phyloP scores from a whole-genome alignment of 768 basidiomycete genomes.

The Leccinum obscurum region DNA sequence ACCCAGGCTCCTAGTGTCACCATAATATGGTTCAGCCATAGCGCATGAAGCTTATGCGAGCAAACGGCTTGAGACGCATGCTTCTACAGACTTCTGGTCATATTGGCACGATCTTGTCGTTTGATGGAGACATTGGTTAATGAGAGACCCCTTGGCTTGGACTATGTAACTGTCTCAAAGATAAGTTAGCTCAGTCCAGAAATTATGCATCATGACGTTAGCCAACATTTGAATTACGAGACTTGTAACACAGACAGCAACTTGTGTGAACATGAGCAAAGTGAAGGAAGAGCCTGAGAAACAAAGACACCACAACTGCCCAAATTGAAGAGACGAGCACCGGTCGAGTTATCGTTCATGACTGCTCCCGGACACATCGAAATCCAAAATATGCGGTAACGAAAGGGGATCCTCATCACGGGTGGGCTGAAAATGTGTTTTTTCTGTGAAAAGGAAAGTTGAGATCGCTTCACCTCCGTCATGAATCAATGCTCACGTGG shows the following conservation, averaged over 20 bases:
- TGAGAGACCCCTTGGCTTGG: too few species aligned
- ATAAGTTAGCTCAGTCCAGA: neutral
- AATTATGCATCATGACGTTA: neutral
- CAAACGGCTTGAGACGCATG: too few species aligned
- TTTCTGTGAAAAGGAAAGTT: neutral
- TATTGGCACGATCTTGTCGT: too few species aligned
- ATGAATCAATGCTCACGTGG: neutral
- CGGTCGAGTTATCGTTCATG: too few species aligned
- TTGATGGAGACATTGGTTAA: too few species aligned
- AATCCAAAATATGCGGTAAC: too few species aligned
- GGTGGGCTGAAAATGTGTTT: neutral
- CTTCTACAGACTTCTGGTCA: too few species aligned
- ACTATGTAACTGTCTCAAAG: neutral
- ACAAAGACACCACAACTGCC: neutral
- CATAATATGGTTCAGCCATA: too few species aligned
- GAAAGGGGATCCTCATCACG: neutral
- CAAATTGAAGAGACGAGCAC: too few species aligned
- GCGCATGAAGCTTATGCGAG: too few species aligned
- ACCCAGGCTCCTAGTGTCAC: too few species aligned
- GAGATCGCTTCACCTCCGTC: neutral
- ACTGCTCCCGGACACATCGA: neutral
- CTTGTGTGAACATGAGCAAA: neutral
- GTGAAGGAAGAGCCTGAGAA: too few species aligned
- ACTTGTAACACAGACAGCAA: neutral
- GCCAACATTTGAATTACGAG: neutral